Evolutionary conservation across 352 stramenopile species (phyloP), one percentile per base, ranked within the genome.

Genomic region (Phytophthora podocarpi): DNA sequence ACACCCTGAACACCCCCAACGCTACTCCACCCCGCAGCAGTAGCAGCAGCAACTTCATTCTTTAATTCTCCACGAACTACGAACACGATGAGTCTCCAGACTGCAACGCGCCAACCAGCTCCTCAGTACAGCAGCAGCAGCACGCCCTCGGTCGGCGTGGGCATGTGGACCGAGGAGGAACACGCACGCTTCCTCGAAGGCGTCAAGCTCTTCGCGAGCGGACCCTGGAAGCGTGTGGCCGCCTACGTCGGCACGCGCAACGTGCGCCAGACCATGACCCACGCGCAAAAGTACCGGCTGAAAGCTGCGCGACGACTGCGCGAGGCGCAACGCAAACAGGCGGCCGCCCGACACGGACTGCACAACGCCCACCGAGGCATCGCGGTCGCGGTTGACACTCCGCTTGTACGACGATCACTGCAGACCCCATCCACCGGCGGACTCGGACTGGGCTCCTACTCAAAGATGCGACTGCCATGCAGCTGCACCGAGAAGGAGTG

Each of bases 241-340:
- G 80, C 79, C 31, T 85, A 88, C 42, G 80, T 93, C 21, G 82
- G 77, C 34, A 91, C 84, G 43, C 81, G 82, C 50, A 90, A 86
- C 8, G 81, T 90, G 64, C 83, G 83, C 11, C 83, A 92, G 54
- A 92, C 82, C 42, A 92, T 92, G 82, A 91, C 81, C 3, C 82
- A 93, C 51, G 82, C 80, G 10, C 82, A 91, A 60, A 90, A 91
- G 67, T 91, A 91, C 60, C 74, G 80, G 0, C 73, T 88, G 9
- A 91, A 91, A 41, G 72, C 78, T 1, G 78, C 77, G 16, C 74
- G 83, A 0, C 79, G 80, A 6, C 67, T 89, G 46, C 82, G 82
- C 8, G 81, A 80, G 16, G 60, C 78, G 7, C 71, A 80, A 28
- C 78, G 72, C 13, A 85, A 82, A 40, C 72, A 85, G 43, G 70